Percentiles rank a stretch among this genome's conserved stretches.
phyloP scores from a whole-genome alignment of 176 grass and related monocot genomes.

The Hordeum marinum region DNA sequence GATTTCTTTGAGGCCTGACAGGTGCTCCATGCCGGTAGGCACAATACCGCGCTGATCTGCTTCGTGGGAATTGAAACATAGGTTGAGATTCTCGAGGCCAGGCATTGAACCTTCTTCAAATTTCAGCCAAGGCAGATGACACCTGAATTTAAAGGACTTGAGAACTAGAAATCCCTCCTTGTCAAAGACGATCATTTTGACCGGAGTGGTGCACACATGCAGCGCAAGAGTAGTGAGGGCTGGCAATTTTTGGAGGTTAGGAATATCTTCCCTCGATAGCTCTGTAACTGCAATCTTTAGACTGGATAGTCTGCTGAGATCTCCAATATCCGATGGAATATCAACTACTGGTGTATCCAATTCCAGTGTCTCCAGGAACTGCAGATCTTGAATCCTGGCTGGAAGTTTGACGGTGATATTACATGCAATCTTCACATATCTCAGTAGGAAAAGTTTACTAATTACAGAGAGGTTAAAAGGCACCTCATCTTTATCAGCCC shows the following conservation, averaged over 20 bases:
- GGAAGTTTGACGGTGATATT: not conserved
- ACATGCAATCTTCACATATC: not conserved
- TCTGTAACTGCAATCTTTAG: not conserved
- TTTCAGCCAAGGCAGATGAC: too few relatives aligned
- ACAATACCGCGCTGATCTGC: too few relatives aligned
- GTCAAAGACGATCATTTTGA: too few relatives aligned
- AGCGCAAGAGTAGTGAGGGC: not conserved
- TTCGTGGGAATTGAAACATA: too few relatives aligned
- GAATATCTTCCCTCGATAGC: not conserved
- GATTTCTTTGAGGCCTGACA: too few relatives aligned
- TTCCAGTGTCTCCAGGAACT: not conserved
- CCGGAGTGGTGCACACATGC: too few relatives aligned
- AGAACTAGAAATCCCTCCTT: too few relatives aligned
- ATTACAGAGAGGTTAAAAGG: not conserved
- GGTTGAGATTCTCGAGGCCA: too few relatives aligned
- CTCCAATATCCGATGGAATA: not conserved
- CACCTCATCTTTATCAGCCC: not conserved
- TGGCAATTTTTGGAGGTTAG: not conserved
- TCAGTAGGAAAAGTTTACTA: not conserved
- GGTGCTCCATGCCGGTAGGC: too few relatives aligned
- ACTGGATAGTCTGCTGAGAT: not conserved
- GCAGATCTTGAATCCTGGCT: too few relatives aligned
- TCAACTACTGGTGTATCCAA: not conserved
- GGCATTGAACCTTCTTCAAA: too few relatives aligned
- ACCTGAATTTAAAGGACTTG: too few relatives aligned